Evolutionary conservation across 2,329 filamentous ascomycete species (phyloP).

Genomic region (Fusarium poae): DNA sequence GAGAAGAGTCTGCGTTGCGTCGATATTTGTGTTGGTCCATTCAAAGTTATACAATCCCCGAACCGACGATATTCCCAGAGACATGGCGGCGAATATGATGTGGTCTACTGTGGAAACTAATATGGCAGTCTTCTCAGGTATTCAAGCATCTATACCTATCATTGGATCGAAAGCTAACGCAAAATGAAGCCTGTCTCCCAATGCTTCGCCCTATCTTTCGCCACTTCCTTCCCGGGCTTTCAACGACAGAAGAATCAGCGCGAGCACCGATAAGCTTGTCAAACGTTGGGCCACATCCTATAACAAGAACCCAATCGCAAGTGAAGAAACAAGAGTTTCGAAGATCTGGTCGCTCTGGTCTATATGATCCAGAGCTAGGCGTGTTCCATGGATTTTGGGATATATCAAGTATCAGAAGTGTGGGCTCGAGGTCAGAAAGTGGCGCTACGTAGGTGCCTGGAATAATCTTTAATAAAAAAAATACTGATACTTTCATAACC

Average conservation of each 20-base stretch:
- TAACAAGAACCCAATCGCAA: neutral
- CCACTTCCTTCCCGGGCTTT: slow-evolving; percentile 3
- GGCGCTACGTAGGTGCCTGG: neutral
- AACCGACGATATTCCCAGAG: slow-evolving; percentile 32
- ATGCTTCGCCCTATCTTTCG: slow-evolving; percentile 31
- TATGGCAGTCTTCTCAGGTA: slow-evolving; percentile 43
- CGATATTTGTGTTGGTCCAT: slow-evolving; percentile 31
- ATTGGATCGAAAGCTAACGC: rapidly evolving
- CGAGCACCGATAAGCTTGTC: slow-evolving; percentile 4
- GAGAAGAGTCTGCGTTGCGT: slow-evolving; percentile 37
- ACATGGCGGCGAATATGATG: slow-evolving; percentile 33
- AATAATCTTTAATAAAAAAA: neutral
- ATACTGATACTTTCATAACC: too few species aligned
- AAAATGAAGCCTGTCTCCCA: slow-evolving; percentile 9
- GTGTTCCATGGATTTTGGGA: slow-evolving; percentile 21
- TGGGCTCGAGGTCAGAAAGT: neutral
- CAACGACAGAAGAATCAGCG: neutral
- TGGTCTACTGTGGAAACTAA: slow-evolving; percentile 40
- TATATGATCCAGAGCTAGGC: slow-evolving; percentile 10
- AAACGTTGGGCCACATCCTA: neutral
- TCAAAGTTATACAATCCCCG: slow-evolving; percentile 22
- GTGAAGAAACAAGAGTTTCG: slow-evolving; percentile 2
- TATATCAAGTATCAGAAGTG: slow-evolving; percentile 23
- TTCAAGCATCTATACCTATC: rapidly evolving
- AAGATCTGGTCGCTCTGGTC: slow-evolving; percentile 6